Conservation (phyloP, 352 stramenopile species). For the Pythium phragmiticola region DNA sequence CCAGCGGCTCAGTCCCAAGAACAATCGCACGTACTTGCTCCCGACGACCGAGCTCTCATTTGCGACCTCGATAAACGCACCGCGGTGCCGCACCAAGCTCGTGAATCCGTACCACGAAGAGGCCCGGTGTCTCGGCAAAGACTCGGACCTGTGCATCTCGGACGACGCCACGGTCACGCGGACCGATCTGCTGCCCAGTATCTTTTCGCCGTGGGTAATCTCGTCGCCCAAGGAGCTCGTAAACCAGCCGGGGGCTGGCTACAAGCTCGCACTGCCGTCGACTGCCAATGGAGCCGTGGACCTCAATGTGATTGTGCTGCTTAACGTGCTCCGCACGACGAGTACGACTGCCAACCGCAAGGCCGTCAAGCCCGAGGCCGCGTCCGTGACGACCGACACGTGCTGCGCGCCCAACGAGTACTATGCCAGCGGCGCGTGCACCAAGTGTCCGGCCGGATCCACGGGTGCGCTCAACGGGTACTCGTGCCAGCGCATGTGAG, state of each 20-base stretch:
- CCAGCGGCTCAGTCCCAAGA: conserved; percentile 4
- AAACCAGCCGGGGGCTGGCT: not conserved
- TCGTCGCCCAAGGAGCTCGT: conserved; percentile 9
- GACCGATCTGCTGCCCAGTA: conserved; percentile 12
- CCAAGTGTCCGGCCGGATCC: conserved; percentile 1
- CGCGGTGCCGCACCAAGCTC: conserved; percentile 4
- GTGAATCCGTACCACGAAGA: conserved; percentile 15
- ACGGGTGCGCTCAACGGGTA: conserved; percentile 19
- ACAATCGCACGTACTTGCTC: not conserved
- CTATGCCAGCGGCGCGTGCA: not conserved
- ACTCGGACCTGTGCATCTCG: conserved; percentile 11
- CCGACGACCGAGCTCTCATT: not conserved
- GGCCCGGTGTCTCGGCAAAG: conserved; percentile 11
- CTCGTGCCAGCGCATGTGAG: conserved; percentile 13
- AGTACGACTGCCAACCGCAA: not conserved
- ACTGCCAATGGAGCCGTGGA: conserved; percentile 1
- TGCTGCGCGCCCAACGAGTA: conserved; percentile 2
- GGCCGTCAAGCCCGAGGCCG: not conserved
- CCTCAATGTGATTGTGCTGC: conserved; percentile 11
- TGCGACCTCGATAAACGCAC: not conserved
- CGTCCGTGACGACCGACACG: not conserved
- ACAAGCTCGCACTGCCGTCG: conserved; percentile 3
- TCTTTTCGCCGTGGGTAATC: conserved; percentile 15
- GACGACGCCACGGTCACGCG: conserved; percentile 2
- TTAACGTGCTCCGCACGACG: conserved; percentile 9